Percentiles rank a stretch among this genome's conserved stretches.
These are phyloP conservation scores for Fraxinus pennsylvanica DNA, from an alignment of 257 asterid species.

Conservation along the genomic window DNA sequence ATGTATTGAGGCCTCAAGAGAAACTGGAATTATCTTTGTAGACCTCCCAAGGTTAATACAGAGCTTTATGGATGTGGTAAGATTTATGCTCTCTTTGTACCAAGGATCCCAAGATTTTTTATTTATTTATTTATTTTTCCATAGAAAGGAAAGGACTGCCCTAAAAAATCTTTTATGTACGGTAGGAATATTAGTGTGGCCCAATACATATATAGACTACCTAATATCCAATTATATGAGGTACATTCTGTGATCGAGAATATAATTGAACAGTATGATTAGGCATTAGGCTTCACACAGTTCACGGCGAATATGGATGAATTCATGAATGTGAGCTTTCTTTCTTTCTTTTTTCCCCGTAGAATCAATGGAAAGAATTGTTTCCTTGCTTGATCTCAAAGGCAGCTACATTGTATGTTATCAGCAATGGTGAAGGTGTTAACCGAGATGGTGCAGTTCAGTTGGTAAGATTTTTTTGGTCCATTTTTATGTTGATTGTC, in stretches of 20 bases:
- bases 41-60: slow-evolving; percentile 71
- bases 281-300: not conserved
- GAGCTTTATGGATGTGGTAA: slow-evolving; percentile 75
- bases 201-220: no score
- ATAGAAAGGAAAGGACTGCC: not conserved
- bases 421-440: slow-evolving; percentile 67
- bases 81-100: slow-evolving; percentile 6
- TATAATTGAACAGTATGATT: not conserved
- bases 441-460: slow-evolving; percentile 67
- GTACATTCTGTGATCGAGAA: not conserved
- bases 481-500: not conserved
- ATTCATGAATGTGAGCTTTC: not conserved
- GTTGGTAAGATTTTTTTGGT: slow-evolving; percentile 46
- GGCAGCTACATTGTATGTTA: slow-evolving; percentile 66
- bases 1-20: slow-evolving; percentile 82
- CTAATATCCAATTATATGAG: not conserved
- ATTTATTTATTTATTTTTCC: no score
- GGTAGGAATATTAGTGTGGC: no score
- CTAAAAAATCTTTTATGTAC: no score
- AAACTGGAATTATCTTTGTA: slow-evolving; percentile 49
- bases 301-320: not conserved
- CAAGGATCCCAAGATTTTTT: not conserved
- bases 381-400: slow-evolving; percentile 74
- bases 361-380: slow-evolving; percentile 83
- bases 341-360: slow-evolving; percentile 8